These are phyloP conservation scores for Gossypium schwendimanii DNA, from an alignment of 441 rosid species.

Conservation along the genomic window DNA sequence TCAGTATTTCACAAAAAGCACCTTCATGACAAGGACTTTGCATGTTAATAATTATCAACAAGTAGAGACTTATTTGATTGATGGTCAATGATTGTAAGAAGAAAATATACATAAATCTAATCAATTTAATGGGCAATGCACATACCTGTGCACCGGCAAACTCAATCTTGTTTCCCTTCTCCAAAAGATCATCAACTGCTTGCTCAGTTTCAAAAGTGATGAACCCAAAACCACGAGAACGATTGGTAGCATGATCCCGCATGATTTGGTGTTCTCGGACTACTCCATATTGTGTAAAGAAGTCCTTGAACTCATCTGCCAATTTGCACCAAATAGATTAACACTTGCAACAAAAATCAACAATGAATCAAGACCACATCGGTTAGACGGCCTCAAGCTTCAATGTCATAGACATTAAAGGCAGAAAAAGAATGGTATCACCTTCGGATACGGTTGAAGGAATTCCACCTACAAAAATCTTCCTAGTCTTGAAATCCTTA, in stretches of 20 bases:
- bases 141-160: constrained; percentile 58
- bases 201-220: constrained; percentile 59
- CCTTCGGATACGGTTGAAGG: constrained; percentile 51
- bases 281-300: constrained; percentile 55
- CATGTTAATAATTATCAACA: too few relatives aligned
- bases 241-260: constrained; percentile 60
- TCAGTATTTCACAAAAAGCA: not conserved
- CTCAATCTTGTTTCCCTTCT: constrained; percentile 55
- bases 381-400: not conserved
- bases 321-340: constrained; percentile 11
- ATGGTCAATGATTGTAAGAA: not conserved
- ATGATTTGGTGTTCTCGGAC: constrained; percentile 64
- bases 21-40: not conserved
- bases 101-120: not conserved
- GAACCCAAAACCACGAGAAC: constrained; percentile 72
- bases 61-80: too few relatives aligned
- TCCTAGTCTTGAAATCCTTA: constrained; percentile 57
- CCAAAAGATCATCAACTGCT: constrained; percentile 55
- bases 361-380: not conserved
- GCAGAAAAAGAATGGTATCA: not conserved
- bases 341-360: not conserved
- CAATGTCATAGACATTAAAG: not conserved
- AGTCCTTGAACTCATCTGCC: constrained; percentile 63
- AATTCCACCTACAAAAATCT: constrained; percentile 70
- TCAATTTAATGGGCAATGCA: not conserved